phyloP scores from a whole-genome alignment of 2,329 filamentous ascomycete species.

The Verruconis gallopava region DNA sequence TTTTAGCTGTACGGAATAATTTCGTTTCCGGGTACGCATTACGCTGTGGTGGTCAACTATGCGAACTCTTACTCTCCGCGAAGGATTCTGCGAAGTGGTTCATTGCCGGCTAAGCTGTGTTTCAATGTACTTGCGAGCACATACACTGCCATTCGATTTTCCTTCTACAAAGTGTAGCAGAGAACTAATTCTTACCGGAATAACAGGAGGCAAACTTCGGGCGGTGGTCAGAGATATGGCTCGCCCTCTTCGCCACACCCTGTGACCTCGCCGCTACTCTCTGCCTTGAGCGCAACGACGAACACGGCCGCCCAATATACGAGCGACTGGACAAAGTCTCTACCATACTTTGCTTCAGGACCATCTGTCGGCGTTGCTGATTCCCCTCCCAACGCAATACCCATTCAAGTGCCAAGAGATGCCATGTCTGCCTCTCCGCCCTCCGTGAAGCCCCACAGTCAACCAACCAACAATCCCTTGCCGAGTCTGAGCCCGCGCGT shows the following conservation, averaged over 20 bases:
- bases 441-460: slow-evolving; percentile 28
- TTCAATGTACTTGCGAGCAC: neutral
- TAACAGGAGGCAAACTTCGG: slow-evolving; percentile 7
- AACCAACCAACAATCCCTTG: slow-evolving; percentile 34
- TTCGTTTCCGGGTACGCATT: neutral
- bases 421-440: slow-evolving; percentile 13
- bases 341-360: slow-evolving; percentile 9
- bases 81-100: neutral
- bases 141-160: too few relatives aligned
- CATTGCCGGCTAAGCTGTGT: neutral
- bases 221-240: slow-evolving; percentile 5
- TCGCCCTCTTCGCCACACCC: slow-evolving; percentile 7
- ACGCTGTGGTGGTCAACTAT: neutral
- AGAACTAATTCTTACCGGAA: slow-evolving; percentile 2
- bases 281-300: slow-evolving; percentile 10
- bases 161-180: too few relatives aligned
- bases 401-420: slow-evolving; percentile 2
- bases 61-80: neutral
- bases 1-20: neutral
- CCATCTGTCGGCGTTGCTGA: slow-evolving; percentile 3
- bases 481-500: slow-evolving; percentile 28
- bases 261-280: slow-evolving; percentile 10
- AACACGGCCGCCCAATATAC: slow-evolving; percentile 11
- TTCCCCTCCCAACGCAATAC: slow-evolving; percentile 8
- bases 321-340: slow-evolving; percentile 11